Base-by-base conservation (phyloP, 352 stramenopile species). In the Phytopythium chamaehyphon region DNA sequence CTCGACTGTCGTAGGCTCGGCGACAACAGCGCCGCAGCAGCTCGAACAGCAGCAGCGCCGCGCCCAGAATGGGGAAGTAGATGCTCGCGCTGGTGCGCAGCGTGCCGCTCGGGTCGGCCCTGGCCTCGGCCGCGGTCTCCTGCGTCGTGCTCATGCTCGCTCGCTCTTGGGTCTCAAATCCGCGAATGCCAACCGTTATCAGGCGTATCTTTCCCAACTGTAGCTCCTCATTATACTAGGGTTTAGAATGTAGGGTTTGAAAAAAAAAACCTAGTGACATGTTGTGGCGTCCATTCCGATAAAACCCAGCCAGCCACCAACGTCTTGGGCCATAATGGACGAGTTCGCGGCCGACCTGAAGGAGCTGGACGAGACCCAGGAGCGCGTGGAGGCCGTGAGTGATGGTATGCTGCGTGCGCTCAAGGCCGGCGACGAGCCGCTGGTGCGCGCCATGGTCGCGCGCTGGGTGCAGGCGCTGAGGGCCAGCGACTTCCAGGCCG, bases 341-440 rank as follows among this genome's bases (percentile, higher is more conserved):
- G 80, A 90, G 47, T 90, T 90, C 57, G 33, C 83, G 26, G 69
- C 79, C n/a, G 83, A 93, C 53, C 53, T 93, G 58, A 65, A 64
- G 46, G 77, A 88, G 47, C 52, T 93, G 47, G 83, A 93, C 58
- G 83, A 93, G 58, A 89, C 83, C 43, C 78, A 89, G 64, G 83
- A 93, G 59, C 77, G 83, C 44, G 82, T 93, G 9, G 81, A 90
- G 55, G 75, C 76, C 38, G 79, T 90, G 59, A 90, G 79, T 51
- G 76, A 89, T 47, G 73, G 83, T 22, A 79, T 93, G 70, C 58
- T 90, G 48, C 73, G 71, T 26, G 69, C 61, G 22, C 66, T 83
- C 50, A 59, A 60, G 12, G 68, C 60, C 2, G 60, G 53, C 2
- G 64, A 85, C 15, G 35, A 50, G 6, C 40, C 37, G 3, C 51